Evolutionary conservation across 2,329 filamentous ascomycete species (phyloP), one percentile per base, ranked within the genome.

Genomic region (Neoscytalidium dimidiatum): DNA sequence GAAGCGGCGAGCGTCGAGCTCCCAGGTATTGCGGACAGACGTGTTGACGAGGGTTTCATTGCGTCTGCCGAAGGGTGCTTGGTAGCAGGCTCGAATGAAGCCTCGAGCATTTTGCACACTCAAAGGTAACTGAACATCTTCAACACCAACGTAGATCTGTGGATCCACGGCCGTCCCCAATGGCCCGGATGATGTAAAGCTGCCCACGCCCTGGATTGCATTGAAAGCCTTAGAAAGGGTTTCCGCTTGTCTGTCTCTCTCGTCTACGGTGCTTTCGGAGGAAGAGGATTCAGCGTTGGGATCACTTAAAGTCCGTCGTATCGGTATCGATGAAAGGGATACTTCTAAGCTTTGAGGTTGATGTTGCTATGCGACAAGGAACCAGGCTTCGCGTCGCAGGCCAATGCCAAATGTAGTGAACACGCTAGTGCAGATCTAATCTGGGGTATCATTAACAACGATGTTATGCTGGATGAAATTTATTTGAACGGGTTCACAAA

Each of bases 61-160:
- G 4, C 70, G 70, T 60, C 69, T 73, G 6, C 73, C 74, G 49
- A 74, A 77, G 2, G 73, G 73, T 19, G 75, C 69, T 64, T 69
- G 65, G 5, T 68, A 66, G 53, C 68, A 68, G 3, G 66, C 43
- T 9, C 19, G n/a, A 1, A 66, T 61, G 11, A 73, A 66, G 2
- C 41, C 64, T 44, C 67, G 49, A 4, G 71, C 72, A 48, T 53
- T 14, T 13, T 48, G 19, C 11, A 46, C 26, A 14, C 28, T 48
- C 41, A 61, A 31, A 9, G 41, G 41, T n/a, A 48, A 14, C 14
- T 38, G 13, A 17, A 61, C 7, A 33, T 48, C n/a, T 28, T 41
- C 56, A 4, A 61, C 38, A 3, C 38, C 28, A 48, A 46, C 38
- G n/a, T 61, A 14, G 41, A 61, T 48, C 23, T 43, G 14, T 6